Evolutionary conservation across 805 yeast genomes (phyloP).

Genomic region (Candida nemodendra): DNA sequence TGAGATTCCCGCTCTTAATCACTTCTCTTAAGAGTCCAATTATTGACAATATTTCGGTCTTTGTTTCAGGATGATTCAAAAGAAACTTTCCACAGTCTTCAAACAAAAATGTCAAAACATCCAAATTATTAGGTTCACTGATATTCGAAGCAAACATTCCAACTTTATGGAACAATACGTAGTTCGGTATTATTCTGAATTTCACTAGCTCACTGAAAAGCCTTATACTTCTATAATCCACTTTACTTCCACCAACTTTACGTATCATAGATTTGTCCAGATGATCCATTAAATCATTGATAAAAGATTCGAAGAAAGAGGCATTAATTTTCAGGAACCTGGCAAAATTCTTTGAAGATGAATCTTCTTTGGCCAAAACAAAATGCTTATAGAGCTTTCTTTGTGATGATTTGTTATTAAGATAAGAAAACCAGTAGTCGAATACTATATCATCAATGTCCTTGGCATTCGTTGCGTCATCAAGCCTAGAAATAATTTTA

Average conservation of each 20-base stretch:
- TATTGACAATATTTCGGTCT: constrained; percentile 61
- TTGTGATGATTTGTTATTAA: constrained; percentile 73
- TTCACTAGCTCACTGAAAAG: constrained; percentile 76
- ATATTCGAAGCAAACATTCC: constrained; percentile 54
- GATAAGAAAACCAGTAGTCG: constrained; percentile 46
- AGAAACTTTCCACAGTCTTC: constrained; percentile 73
- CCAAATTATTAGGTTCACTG: constrained; percentile 59
- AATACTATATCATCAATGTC: constrained; percentile 49
- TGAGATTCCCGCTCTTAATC: constrained; percentile 47
- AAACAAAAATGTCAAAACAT: constrained; percentile 64
- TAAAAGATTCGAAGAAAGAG: constrained; percentile 46
- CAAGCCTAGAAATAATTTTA: constrained; percentile 17
- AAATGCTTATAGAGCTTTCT: constrained; percentile 59
- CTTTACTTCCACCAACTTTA: constrained; percentile 51
- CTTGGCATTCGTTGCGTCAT: constrained; percentile 42
- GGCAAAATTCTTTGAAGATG: constrained; percentile 50
- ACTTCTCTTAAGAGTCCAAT: constrained; percentile 52
- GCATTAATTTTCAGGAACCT: constrained; percentile 68
- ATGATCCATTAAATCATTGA: constrained; percentile 49
- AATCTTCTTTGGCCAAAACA: constrained; percentile 45
- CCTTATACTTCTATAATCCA: constrained; percentile 55
- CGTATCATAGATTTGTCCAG: constrained; percentile 61
- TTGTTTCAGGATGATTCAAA: constrained; percentile 54
- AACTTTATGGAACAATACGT: constrained; percentile 70
- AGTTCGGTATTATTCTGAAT: constrained; percentile 70